These are phyloP conservation scores for Saccharomycopsis babjevae DNA, from an alignment of 805 yeast species.

Conservation along the genomic window DNA sequence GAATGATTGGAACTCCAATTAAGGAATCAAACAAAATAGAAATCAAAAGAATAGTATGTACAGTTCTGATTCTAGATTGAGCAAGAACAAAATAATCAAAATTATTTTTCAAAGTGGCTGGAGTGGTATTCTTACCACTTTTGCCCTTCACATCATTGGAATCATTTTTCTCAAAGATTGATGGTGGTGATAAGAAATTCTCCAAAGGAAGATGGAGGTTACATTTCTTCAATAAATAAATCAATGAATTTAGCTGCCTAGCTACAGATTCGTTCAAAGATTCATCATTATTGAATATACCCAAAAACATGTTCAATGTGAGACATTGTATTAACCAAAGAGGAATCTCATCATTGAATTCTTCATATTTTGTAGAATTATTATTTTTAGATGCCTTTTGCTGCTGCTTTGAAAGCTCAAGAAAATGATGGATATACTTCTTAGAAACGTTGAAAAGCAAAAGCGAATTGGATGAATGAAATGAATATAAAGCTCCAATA, in stretches of 20 bases:
- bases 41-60: conserved; percentile 53
- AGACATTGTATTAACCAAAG: conserved; percentile 81
- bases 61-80: conserved; percentile 70
- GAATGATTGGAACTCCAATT: conserved; percentile 34
- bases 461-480: conserved; percentile 68
- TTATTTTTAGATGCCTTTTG: conserved; percentile 20
- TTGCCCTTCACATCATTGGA: conserved; percentile 25
- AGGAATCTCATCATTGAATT: conserved; percentile 48
- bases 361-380: background rate
- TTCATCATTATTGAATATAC: conserved; percentile 59
- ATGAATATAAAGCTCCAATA: conserved; percentile 79
- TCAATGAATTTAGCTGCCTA: conserved; percentile 70
- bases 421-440: conserved; percentile 52
- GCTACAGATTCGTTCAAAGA: conserved; percentile 62
- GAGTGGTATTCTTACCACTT: conserved; percentile 29
- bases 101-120: conserved; percentile 23
- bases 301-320: conserved; percentile 71
- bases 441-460: conserved; percentile 59
- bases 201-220: conserved; percentile 54
- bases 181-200: conserved; percentile 31
- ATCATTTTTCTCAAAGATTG: conserved; percentile 31
- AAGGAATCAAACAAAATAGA: conserved; percentile 45
- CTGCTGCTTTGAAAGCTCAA: conserved; percentile 38
- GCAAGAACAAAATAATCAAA: conserved; percentile 48
- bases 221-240: conserved; percentile 67